Percentiles rank a stretch among this genome's conserved stretches.
These are phyloP conservation scores for Microbotryum saponariae DNA, from an alignment of 1,284 basidiomycete species.

Conservation along the genomic window DNA sequence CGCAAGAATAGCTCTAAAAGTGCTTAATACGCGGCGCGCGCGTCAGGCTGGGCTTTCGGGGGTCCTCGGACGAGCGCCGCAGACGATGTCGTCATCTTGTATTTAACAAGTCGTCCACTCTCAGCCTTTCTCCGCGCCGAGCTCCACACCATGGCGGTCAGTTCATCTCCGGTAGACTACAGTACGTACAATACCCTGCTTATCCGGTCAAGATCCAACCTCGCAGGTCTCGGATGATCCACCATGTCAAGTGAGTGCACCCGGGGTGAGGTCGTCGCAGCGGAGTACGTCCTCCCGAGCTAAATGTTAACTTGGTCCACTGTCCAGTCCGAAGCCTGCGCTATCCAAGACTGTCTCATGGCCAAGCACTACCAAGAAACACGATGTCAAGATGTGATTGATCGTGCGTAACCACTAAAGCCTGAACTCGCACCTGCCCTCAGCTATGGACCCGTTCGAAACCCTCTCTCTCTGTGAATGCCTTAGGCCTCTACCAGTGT, in stretches of 20 bases:
- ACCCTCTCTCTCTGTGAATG: no score
- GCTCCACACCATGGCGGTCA: not conserved
- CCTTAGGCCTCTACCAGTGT: constrained; percentile 3
- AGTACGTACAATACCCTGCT: not conserved
- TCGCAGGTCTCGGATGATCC: constrained; percentile 1
- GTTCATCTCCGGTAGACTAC: not conserved
- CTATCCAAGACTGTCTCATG: constrained; percentile 22
- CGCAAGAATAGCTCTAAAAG: no score
- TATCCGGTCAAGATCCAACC: not conserved
- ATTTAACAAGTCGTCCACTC: no score
- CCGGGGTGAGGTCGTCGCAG: not conserved
- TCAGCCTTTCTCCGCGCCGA: not conserved
- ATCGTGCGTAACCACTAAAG: not conserved
- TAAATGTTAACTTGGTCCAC: not conserved
- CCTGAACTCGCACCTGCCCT: no score
- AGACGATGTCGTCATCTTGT: no score
- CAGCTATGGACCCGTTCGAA: no score
- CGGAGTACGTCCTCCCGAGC: no score
- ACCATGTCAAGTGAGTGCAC: constrained; percentile 11
- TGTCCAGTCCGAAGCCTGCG: constrained; percentile 24
- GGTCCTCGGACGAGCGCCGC: no score
- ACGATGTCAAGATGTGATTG: constrained; percentile 1
- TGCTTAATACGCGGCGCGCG: no score
- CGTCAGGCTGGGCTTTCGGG: no score
- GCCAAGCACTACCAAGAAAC: constrained; percentile 7